Evolutionary conservation across 805 yeast species (phyloP).

Genomic region (Wickerhamiella azyma): DNA sequence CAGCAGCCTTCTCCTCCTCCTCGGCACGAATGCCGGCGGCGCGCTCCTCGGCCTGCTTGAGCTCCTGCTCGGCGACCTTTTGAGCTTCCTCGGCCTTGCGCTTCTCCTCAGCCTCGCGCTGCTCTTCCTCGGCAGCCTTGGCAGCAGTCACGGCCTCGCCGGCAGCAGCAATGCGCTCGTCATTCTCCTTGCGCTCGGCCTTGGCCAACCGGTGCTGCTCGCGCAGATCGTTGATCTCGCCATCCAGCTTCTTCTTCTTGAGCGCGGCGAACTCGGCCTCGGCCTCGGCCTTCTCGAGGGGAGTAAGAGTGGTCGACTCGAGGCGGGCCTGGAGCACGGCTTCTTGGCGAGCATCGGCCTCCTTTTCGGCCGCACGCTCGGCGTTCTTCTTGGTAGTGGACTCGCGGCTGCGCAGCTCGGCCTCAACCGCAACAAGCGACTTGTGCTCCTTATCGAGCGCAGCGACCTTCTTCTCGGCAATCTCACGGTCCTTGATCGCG

Average conservation of each 20-base stretch:
- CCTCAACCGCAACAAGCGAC: slow-evolving; percentile 1
- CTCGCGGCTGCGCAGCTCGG: neutral
- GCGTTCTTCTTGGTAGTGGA: neutral
- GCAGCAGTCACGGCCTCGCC: slow-evolving; percentile 12
- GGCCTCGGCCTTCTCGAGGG: slow-evolving; percentile 7
- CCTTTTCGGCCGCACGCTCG: slow-evolving; percentile 7
- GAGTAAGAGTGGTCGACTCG: slow-evolving; percentile 6
- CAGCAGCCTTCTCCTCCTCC: slow-evolving; percentile 13
- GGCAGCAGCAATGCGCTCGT: slow-evolving; percentile 6
- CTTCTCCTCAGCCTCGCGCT: slow-evolving; percentile 16
- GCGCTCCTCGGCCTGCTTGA: slow-evolving; percentile 16
- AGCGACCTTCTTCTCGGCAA: slow-evolving; percentile 1
- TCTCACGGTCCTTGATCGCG: slow-evolving; percentile 10
- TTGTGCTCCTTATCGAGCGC: slow-evolving; percentile 6
- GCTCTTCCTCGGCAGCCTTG: slow-evolving; percentile 13
- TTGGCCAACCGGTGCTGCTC: slow-evolving; percentile 9
- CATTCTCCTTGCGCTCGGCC: slow-evolving; percentile 13
- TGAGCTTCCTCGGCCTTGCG: slow-evolving; percentile 28
- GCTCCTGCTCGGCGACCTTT: slow-evolving; percentile 39
- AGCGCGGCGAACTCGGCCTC: slow-evolving; percentile 8
- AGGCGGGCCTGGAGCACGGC: slow-evolving; percentile 7
- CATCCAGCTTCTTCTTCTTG: slow-evolving; percentile 8
- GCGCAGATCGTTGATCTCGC: slow-evolving; percentile 2
- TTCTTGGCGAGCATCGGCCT: slow-evolving; percentile 8
- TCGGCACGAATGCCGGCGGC: slow-evolving; percentile 16